A percentile compares a stretch with the other conserved stretches of the same genome.
phyloP scores from a whole-genome alignment of 2,329 filamentous ascomycete species.

The Penicillium brevicompactum region DNA sequence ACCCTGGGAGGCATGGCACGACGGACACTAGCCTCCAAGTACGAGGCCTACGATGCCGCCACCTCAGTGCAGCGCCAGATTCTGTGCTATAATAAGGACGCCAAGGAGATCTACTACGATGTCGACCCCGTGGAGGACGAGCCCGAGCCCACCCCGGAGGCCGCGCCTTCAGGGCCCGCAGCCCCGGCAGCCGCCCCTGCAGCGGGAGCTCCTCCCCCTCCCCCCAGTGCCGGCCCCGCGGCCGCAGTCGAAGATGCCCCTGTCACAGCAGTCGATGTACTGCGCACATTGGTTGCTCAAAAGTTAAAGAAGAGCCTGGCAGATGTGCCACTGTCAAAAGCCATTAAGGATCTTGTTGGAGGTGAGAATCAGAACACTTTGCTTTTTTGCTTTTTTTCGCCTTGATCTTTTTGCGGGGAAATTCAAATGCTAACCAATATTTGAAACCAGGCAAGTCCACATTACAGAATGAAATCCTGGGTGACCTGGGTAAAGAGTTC shows the following conservation, averaged over 20 bases:
- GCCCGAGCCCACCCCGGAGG: constrained; percentile 57
- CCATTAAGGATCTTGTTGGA: constrained; percentile 97
- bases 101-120: constrained; percentile 99
- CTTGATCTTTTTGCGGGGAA: constrained; percentile 16
- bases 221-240: constrained; percentile 78
- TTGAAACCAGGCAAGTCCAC: constrained; percentile 83
- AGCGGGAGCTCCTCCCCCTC: constrained; percentile 59
- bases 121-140: constrained; percentile 95
- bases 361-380: constrained; percentile 59
- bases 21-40: constrained; percentile 92
- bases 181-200: constrained; percentile 51
- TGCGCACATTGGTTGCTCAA: constrained; percentile 87
- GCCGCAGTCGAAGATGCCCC: constrained; percentile 83
- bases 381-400: background rate
- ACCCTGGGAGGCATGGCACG: constrained; percentile 97
- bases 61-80: constrained; percentile 96
- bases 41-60: constrained; percentile 97
- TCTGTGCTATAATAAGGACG: constrained; percentile 98
- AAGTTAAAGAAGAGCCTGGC: constrained; percentile 93
- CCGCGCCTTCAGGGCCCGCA: constrained; percentile 40
- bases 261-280: constrained; percentile 84
- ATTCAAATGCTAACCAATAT: background rate
- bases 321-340: constrained; percentile 91
- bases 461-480: constrained; percentile 96
- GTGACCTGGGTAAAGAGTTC: constrained; percentile 97